Evolutionary conservation across 306 rosid genomes (phyloP).

Genomic region (Lathyrus sativus): DNA sequence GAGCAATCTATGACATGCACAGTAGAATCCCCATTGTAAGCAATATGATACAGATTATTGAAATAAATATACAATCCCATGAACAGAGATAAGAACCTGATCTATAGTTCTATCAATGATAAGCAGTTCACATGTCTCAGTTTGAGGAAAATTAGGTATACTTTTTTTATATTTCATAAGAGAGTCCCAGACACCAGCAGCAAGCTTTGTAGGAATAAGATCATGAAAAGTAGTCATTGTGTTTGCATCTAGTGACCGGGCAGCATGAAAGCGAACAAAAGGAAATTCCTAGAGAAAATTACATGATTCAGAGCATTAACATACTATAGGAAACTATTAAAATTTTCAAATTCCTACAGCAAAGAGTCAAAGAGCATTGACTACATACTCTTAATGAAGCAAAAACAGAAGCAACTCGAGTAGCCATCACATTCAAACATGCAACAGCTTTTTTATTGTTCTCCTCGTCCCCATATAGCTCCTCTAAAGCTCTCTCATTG

Average conservation of each 20-base stretch:
- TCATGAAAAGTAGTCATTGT: slow-evolving; percentile 91
- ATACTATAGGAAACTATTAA: slow-evolving; percentile 25
- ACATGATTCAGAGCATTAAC: slow-evolving; percentile 36
- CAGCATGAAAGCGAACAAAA: slow-evolving; percentile 83
- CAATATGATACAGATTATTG: slow-evolving; percentile 27
- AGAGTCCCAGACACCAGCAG: slow-evolving; percentile 93
- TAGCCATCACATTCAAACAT: slow-evolving; percentile 81
- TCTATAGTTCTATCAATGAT: slow-evolving; percentile 95
- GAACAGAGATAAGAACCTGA: slow-evolving; percentile 73
- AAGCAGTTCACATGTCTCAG: slow-evolving; percentile 92
- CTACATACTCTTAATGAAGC: slow-evolving; percentile 85
- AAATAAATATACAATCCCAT: slow-evolving; percentile 27
- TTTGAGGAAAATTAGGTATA: slow-evolving; percentile 75
- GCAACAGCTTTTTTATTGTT: slow-evolving; percentile 60
- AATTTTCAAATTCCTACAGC: slow-evolving; percentile 13
- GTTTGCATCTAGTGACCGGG: slow-evolving; percentile 88
- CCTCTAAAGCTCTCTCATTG: slow-evolving; percentile 87
- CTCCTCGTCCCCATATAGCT: slow-evolving; percentile 84
- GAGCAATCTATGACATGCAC: slow-evolving; percentile 78
- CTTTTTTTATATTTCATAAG: slow-evolving; percentile 74
- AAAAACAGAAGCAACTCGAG: slow-evolving; percentile 87
- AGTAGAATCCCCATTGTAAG: slow-evolving; percentile 43
- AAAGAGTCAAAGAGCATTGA: slow-evolving; percentile 17
- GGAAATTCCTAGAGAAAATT: slow-evolving; percentile 74
- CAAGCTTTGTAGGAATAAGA: slow-evolving; percentile 91